phyloP scores from a whole-genome alignment of 257 asterid genomes.

The Jaltomata sinuosa region DNA sequence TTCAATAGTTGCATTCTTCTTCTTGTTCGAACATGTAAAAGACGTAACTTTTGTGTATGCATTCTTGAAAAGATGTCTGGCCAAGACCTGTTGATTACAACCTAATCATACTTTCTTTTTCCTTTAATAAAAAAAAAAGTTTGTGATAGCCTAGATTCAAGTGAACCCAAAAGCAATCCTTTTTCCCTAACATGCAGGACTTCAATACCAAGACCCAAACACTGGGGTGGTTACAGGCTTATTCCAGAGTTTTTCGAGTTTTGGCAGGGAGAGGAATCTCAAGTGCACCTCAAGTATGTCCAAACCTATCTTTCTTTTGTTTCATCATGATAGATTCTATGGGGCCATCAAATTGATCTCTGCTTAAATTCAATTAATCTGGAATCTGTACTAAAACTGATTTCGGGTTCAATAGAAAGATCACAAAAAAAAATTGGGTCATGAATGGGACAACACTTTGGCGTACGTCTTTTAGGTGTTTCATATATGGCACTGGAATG shows the following conservation, averaged over 20 bases:
- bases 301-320: not conserved
- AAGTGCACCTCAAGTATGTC: conserved; percentile 11
- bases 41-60: not conserved
- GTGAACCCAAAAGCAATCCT: not conserved
- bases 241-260: conserved; percentile 68
- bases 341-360: not conserved
- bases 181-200: conserved; percentile 30
- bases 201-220: conserved; percentile 48
- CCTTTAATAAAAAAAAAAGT: not conserved
- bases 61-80: not conserved
- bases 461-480: not conserved
- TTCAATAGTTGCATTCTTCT: not conserved
- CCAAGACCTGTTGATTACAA: not conserved
- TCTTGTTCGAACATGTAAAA: not conserved
- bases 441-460: not conserved
- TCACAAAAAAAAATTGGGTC: not conserved
- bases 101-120: not conserved
- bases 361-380: not conserved
- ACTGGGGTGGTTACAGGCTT: conserved; percentile 84
- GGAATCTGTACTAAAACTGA: not conserved
- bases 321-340: not conserved
- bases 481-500: not conserved
- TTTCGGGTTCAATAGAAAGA: not conserved
- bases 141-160: not conserved
- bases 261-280: conserved; percentile 91